phyloP scores from a whole-genome alignment of 1,284 basidiomycete species.

The Earliella scabrosa region DNA sequence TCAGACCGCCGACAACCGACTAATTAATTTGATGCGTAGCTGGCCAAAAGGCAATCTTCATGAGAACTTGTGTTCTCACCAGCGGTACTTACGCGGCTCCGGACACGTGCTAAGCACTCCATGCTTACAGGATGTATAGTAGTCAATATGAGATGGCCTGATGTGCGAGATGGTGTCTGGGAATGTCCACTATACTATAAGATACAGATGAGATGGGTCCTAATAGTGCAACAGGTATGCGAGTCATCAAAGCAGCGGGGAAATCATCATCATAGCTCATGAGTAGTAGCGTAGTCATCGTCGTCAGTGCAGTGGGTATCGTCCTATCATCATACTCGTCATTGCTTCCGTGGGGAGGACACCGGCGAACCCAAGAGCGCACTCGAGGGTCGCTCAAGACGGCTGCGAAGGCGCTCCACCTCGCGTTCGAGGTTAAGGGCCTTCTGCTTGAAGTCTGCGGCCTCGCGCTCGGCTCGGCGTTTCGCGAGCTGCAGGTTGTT shows the following conservation, averaged over 20 bases:
- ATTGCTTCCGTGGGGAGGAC: slow-evolving; percentile 37
- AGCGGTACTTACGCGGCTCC: too few species aligned
- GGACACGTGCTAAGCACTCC: too few species aligned
- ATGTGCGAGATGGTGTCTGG: too few species aligned
- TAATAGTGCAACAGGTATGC: slow-evolving; percentile 6
- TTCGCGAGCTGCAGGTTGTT: slow-evolving; percentile 70
- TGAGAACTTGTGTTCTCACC: too few species aligned
- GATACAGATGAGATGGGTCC: slow-evolving; percentile 4
- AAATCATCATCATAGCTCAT: slow-evolving; percentile 14
- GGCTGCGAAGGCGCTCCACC: slow-evolving; percentile 68
- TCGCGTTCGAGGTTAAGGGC: slow-evolving; percentile 72
- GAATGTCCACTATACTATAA: slow-evolving; percentile 13
- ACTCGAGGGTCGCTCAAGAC: slow-evolving; percentile 47
- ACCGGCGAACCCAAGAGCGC: slow-evolving; percentile 37
- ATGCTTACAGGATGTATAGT: too few species aligned
- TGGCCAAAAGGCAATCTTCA: too few species aligned
- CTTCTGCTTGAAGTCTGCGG: slow-evolving; percentile 72
- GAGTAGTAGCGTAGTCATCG: slow-evolving; percentile 7
- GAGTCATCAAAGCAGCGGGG: slow-evolving; percentile 7
- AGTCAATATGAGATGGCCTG: too few species aligned
- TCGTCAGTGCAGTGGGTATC: slow-evolving; percentile 10
- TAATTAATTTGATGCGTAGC: too few species aligned
- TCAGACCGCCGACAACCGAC: too few species aligned
- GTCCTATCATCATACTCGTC: not conserved
- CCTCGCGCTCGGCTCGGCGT: slow-evolving; percentile 77